phyloP scores from a whole-genome alignment of 192 early-diverging fungal species.

The Thamnidium elegans region DNA sequence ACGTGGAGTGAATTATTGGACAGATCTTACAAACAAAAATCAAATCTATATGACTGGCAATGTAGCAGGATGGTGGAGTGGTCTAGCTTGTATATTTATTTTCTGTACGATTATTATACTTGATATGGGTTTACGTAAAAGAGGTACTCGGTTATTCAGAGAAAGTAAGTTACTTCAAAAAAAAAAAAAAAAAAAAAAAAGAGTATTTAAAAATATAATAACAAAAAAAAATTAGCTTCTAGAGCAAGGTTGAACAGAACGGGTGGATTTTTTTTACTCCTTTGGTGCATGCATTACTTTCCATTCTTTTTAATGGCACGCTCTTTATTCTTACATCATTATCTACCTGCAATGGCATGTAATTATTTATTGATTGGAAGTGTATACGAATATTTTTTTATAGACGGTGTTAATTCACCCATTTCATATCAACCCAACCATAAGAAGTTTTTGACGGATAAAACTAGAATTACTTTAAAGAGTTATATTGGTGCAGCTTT shows the following conservation, averaged over 20 bases:
- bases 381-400: conserved; percentile 72
- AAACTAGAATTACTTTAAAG: conserved; percentile 25
- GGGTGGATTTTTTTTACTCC: conserved; percentile 79
- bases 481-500: conserved; percentile 39
- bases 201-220: not conserved
- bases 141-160: conserved; percentile 60
- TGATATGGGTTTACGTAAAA: conserved; percentile 65
- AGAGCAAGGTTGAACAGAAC: conserved; percentile 54
- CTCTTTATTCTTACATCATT: conserved; percentile 92
- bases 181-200: conserved; percentile 3
- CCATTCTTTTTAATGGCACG: conserved; percentile 94
- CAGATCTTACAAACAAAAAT: conserved; percentile 63
- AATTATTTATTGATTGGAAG: conserved; percentile 68
- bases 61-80: conserved; percentile 83
- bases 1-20: conserved; percentile 92
- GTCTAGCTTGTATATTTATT: conserved; percentile 49
- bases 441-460: conserved; percentile 14
- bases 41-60: conserved; percentile 94
- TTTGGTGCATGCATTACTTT: conserved; percentile 82
- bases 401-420: conserved; percentile 49
- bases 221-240: conserved; percentile 38
- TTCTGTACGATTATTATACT: conserved; percentile 57
- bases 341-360: conserved; percentile 84
- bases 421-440: conserved; percentile 36
- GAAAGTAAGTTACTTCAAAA: conserved; percentile 35